Evolutionary conservation across 2,329 filamentous ascomycete species (phyloP).

Genomic region (Claviceps africana): DNA sequence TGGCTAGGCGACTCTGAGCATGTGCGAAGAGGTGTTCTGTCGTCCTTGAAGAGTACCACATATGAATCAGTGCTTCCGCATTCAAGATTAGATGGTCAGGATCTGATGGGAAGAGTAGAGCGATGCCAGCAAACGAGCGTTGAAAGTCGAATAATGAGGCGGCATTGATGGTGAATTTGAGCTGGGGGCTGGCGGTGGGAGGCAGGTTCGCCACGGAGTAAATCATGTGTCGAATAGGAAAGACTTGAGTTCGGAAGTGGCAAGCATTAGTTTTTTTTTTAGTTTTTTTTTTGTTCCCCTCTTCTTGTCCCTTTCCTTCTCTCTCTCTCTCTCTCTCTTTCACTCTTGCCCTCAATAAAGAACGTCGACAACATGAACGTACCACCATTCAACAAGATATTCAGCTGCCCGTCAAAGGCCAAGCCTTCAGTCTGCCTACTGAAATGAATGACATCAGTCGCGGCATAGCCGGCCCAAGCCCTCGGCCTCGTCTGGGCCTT

Average conservation of each 20-base stretch:
- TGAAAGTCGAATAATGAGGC: not conserved
- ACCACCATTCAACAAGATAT: conserved; percentile 11
- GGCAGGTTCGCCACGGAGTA: conserved; percentile 12
- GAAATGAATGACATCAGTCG: conserved; percentile 15
- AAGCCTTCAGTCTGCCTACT: conserved; percentile 13
- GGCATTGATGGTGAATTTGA: conserved; percentile 9
- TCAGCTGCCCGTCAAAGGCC: conserved; percentile 9
- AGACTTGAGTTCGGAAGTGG: conserved; percentile 6
- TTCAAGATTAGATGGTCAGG: conserved; percentile 6
- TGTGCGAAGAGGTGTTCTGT: not conserved
- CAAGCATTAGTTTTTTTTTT: not conserved
- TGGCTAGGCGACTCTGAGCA: not conserved
- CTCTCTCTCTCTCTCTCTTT: no score
- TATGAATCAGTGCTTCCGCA: conserved; percentile 12
- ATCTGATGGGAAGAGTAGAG: not conserved
- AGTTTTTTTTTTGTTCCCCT: not conserved
- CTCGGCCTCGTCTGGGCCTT: not conserved
- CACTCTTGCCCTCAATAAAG: no score
- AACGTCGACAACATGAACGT: conserved; percentile 5
- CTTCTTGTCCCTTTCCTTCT: no score
- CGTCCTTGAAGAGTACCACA: conserved; percentile 15
- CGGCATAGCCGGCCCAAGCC: conserved; percentile 11
- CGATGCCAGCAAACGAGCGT: not conserved
- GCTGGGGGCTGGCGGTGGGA: conserved; percentile 6
- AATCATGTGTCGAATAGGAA: conserved; percentile 13